Base-by-base conservation (phyloP, 176 grass and related monocot genomes). In the Oryza glumipatula region DNA sequence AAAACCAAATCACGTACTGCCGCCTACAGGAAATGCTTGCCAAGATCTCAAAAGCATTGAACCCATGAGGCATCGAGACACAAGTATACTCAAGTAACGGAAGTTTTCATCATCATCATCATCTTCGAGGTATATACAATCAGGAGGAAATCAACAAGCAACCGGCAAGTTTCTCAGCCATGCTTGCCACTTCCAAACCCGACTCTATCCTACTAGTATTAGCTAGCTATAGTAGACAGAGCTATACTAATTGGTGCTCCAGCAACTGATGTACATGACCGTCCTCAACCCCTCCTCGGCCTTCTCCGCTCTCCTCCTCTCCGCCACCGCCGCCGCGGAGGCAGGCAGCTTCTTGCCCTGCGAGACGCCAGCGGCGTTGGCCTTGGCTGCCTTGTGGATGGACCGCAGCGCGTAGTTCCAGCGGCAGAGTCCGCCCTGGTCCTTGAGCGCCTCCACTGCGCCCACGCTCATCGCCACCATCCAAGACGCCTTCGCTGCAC, bases 361-460 rank as follows among this genome's bases (percentile, higher is more conserved):
- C 4, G 76, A 76, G 74, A 60, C 68, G 67, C 72, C 72, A 9
- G 66, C 64, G 67, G 38, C 9, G 65, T 32, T 80, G 76, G 83
- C 79, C 84, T 83, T 92, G 36, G 87, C 89, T 0, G 9, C 28
- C 15, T 77, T 76, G 68, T 94, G 84, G 49, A 88, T 4, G 7
- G 87, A 90, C 0, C 83, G 38, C 24, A 94, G 30, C 0, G 87
- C 87, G 36, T 94, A 92, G 86, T 94, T 97, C 94, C 90, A 97
- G 17, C 94, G 75, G 67, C 92, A 94, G 24, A 92, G 92, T 0
- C 94, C 92, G 0, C 49, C 86, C 68, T 97, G 92, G 74, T 96
- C 91, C 84, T 96, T 97, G 73, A 95, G 83, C 8, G 88, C 94
- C 51, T 96, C 94, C 78, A 93, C 94, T 0, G 88, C 84, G 26